Evolutionary conservation across 208 protist genomes (phyloP), one percentile per base, ranked within the genome.

Genomic region (Wallacemonas sp.): DNA sequence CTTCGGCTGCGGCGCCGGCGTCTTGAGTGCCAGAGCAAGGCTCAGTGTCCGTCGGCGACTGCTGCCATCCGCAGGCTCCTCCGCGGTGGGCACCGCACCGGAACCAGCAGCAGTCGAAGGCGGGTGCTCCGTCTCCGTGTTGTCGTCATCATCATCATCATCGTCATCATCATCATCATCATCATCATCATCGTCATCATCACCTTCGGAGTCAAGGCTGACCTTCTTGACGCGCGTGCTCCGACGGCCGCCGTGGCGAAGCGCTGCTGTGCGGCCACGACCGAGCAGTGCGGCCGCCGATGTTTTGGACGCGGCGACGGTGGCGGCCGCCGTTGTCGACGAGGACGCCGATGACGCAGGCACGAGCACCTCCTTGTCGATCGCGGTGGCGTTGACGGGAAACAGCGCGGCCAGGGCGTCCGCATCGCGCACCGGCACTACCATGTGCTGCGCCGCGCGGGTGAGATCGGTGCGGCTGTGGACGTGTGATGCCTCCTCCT

Each of bases 331-430:
- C 8, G 48, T 18, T 3, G 48, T 33, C 7, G 48, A 25, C 25
- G 18, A 18, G 48, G 48, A 32, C 23, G 48, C 3, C 7, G 52
- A 26, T n/a, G 52, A 14, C 14, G 52, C 16, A 10, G 52, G 16
- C 10, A 59, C 20, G 32, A 36, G 31, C 26, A 59, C 52, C 31
- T 59, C 52, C 52, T 44, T 41, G 10, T 29, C 52, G n/a, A 59
- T 59, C 0, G 52, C 52, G 4, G 32, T 5, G 5, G 52, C 4
- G 31, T 59, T 59, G 12, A 42, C 32, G 3, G 52, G 52, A n/a
- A 59, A 59, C 16, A 59, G 52, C 12, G 25, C 52, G 3, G 20
- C 20, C 31, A 59, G 32, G 16, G 52, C 5, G 18, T 41, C 52
- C n/a, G n/a, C 22, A 29, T 59, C 52, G 7, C 52, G 52, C 26